These are phyloP conservation scores for Claviceps paspali DNA, from an alignment of 2,329 filamentous ascomycete species.

Conservation along the genomic window DNA sequence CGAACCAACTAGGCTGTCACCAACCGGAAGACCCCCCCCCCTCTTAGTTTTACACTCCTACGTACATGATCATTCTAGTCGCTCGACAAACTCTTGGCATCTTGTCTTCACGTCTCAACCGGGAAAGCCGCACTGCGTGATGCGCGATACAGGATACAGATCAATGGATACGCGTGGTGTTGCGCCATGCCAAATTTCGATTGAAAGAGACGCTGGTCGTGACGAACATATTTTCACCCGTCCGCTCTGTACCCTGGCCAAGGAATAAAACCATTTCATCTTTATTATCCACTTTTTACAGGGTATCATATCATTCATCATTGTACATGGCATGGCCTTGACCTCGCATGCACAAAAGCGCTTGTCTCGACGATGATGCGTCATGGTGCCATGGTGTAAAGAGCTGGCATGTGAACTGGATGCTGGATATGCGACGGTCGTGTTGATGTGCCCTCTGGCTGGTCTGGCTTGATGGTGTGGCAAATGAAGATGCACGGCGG, in stretches of 20 bases:
- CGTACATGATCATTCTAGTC: too few species aligned
- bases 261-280: not conserved
- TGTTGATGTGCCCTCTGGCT: not conserved
- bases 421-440: not conserved
- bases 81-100: too few species aligned
- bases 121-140: too few species aligned
- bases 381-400: too few species aligned
- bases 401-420: too few species aligned
- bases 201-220: not conserved
- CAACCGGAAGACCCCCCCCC: too few species aligned
- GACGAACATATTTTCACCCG: not conserved
- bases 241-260: not conserved
- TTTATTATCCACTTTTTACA: not conserved
- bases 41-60: too few species aligned
- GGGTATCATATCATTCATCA: too few species aligned
- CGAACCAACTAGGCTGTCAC: too few species aligned
- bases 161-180: too few species aligned
- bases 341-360: not conserved
- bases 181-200: not conserved
- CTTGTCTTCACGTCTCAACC: too few species aligned
- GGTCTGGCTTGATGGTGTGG: not conserved
- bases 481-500: not conserved
- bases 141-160: too few species aligned
- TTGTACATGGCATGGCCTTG: not conserved
- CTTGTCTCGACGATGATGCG: not conserved